These are phyloP conservation scores for Mesotaenium endlicherianum DNA, from an alignment of 139 green algal species.

Conservation along the genomic window DNA sequence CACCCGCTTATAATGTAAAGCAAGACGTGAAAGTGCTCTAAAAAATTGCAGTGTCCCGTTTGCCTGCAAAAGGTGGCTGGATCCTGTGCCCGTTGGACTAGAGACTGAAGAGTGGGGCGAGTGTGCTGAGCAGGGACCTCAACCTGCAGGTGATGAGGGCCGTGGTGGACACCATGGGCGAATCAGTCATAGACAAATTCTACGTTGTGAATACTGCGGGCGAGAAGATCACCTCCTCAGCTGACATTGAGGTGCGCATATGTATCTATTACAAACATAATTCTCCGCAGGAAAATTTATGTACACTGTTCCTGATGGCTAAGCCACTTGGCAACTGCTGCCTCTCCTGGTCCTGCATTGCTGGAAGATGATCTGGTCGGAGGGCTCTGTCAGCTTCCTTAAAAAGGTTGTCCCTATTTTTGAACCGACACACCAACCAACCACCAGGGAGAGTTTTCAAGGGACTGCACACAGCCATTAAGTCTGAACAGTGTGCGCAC, in stretches of 20 bases:
- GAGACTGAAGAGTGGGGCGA: no score
- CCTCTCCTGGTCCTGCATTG: neutral
- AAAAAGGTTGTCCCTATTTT: neutral
- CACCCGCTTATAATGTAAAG: neutral
- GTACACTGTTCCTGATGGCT: neutral
- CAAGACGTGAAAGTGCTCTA: no score
- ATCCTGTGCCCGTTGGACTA: no score
- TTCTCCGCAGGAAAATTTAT: neutral
- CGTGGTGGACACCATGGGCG: slow-evolving; percentile 48
- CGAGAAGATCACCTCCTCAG: slow-evolving; percentile 60
- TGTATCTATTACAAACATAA: neutral
- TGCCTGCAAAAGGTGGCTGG: no score
- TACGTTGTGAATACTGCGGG: slow-evolving; percentile 65
- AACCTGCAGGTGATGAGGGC: slow-evolving; percentile 71
- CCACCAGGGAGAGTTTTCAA: no score
- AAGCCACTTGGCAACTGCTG: neutral
- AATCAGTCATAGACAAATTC: slow-evolving; percentile 73
- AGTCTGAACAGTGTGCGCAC: no score
- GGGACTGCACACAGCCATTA: no score
- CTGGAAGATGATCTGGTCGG: neutral
- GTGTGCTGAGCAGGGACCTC: slow-evolving; percentile 61
- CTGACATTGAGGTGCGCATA: neutral
- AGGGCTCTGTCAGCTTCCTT: neutral
- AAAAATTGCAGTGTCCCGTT: no score
- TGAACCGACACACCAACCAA: neutral